Conservation (phyloP, 148 eudicot species). For the Rhododendron ferrugineum region DNA sequence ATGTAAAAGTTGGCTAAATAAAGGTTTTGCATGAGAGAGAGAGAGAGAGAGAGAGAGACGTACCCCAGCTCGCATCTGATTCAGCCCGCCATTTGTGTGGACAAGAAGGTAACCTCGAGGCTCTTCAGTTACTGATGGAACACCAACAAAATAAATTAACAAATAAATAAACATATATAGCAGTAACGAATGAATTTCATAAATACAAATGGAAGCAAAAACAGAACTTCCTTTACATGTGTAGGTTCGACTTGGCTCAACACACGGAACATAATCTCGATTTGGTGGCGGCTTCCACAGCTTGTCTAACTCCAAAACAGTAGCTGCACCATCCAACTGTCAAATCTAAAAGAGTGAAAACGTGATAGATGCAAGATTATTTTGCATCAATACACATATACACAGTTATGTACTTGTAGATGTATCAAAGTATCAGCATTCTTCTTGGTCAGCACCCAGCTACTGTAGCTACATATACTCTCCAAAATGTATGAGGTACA, state of each 20-base stretch:
- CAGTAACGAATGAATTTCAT: neutral
- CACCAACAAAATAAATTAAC: constrained; percentile 3
- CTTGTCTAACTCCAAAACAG: constrained; percentile 35
- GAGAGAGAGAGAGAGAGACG: constrained; percentile 10
- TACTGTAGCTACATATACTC: too few species aligned
- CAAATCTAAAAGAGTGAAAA: constrained; percentile 74
- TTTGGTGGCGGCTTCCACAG: constrained; percentile 83
- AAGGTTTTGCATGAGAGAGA: neutral
- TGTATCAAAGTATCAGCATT: too few species aligned
- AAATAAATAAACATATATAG: neutral
- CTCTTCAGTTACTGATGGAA: constrained; percentile 52
- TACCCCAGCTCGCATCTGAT: constrained; percentile 99
- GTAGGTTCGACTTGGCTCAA: constrained; percentile 49
- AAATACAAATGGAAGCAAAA: neutral
- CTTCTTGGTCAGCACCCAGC: neutral
- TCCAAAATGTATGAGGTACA: neutral
- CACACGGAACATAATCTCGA: constrained; percentile 71
- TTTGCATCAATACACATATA: constrained; percentile 16
- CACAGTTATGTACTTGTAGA: neutral
- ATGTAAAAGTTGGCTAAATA: neutral
- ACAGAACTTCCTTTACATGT: constrained; percentile 30
- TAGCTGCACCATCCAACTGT: constrained; percentile 64
- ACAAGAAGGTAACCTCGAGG: constrained; percentile 79
- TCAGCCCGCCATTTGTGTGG: constrained; percentile 93
- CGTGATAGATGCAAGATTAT: constrained; percentile 39